Evolutionary conservation across 176 grass and related monocot genomes (phyloP), one percentile per base, ranked within the genome.

Genomic region (Aegilops umbellulata): DNA sequence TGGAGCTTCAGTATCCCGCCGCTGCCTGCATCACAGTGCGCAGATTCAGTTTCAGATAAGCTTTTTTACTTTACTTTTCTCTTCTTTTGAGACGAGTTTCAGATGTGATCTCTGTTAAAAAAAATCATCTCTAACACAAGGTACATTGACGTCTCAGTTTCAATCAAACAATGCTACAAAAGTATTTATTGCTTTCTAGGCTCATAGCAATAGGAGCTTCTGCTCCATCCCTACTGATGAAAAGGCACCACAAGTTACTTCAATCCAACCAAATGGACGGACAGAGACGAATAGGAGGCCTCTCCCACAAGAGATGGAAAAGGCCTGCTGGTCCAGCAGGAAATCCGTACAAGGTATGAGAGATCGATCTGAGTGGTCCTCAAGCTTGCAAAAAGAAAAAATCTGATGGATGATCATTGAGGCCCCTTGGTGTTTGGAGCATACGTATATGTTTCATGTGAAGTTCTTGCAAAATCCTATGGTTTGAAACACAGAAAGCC

Each of bases 1-100:
- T 95, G 90, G 24, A 97, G 87, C 63, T 95, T 92, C 34, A 95
- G 84, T 14, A 95, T 91, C 69, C 89, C 90, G 26, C 91, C 89
- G 47, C 25, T 95, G 31, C 87, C 95, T 97, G 89, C 79, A 80
- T 44, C 49, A 31, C 27, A 55, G 10, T 31, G 7, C 20, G 15
- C 57, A 80, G 46, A 46, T 69, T 53, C 27, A 46, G 30, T 34
- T 51, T 82, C 42, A 53, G 46, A 76, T 22, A 76, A 51, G 72
- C 2, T 17, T 76, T 51, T 51, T 9, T 14, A 29, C 14, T 16
- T 53, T 53, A 53, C 16, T 19, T 53, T 75, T 49, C 26, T 27
- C 14, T 1, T 75, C 8, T 20, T 75, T 4, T 30, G 26, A 74
- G 24, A 74, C 23, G 2, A 22, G 75, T 26, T 34, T 76, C 73